Evolutionary conservation across 2,329 filamentous ascomycete species (phyloP), one percentile per base, ranked within the genome.

Genomic region (Colletotrichum truncatum): DNA sequence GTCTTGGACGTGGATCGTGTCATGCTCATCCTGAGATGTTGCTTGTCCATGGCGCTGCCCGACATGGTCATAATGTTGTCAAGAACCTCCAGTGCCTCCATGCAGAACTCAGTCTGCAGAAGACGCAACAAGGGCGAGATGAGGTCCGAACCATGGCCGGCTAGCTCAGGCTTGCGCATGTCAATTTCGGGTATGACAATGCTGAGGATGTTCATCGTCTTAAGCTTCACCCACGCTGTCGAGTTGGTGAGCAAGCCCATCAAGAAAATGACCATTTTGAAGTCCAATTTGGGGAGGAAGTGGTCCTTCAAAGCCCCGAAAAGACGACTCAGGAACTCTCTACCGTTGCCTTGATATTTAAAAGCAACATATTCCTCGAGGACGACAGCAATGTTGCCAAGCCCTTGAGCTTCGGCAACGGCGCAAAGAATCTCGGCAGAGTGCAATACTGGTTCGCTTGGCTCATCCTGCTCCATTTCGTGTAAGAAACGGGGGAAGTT

Each of bases 21-120:
- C 93, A 99, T 98, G 77, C 95, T 98, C 97, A 99, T 99, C 38
- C 96, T 89, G 64, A 99, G 82, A 74, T 98, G 94, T 71, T 98
- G 93, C 71, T 93, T 93, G 77, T 98, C 96, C 86, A 97, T 93
- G 1, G 95, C 92, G 30, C 92, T 94, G 4, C 93, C 92, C 1
- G 94, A 94, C 83, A 98, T 95, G 26, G 92, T 93, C 87, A 98
- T 97, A 71, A 98, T 96, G 69, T 95, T 93, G 76, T 99, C 96
- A 64, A 99, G 83, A 1, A 99, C 95, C 69, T 93, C 89, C 9
- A 99, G 82, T 10, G 96, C 96, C 73, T 97, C 92, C 77, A 96
- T 93, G 76, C 94, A 98, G 72, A 94, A 94, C 66, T 97, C 93
- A 2, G 95, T 98, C 75, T 98, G 94, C 38, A 99, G 80, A 18